Base-by-base conservation (phyloP, 169 alveolate species). In the Amoebophrya sp. region DNA sequence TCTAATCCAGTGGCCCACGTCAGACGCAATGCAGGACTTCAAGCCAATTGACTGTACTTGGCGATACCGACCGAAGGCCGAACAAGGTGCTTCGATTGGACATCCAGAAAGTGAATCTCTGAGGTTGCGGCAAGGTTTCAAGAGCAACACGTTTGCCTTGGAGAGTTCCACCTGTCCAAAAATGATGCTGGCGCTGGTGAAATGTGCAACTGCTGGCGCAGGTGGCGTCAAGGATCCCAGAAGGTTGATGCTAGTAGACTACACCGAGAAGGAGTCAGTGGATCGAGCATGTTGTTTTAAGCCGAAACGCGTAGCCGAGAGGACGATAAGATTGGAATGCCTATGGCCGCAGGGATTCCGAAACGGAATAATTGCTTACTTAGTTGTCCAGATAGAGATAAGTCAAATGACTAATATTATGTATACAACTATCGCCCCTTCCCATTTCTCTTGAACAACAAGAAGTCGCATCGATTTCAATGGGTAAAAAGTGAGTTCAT, bases 51-150 rank as follows among this genome's bases (percentile, higher is more conserved):
- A 65, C 83, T 65, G 83, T 26, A 65, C 83, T 36, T 65, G 83
- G 83, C 83, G n/a, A 36, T 65, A 65, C 83, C 83, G 83, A 36
- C 83, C 83, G 39, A 65, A 65, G 83, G 83, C 38, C 83, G 83
- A 65, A 26, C 33, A 6, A 18, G 0, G 10, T 36, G 12, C 83
- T 10, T 29, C 38, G 39, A 65, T 65, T 36, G 39, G n/a, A 36
- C 83, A 65, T 26, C 83, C 83, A 6, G 83, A 65, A 10, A 6
- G 33, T 6, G 83, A 65, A 65, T 26, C 83, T 6, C 2, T 65
- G 83, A 29, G 83, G 26, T 36, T 65, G 33, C 83, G 83, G 33
- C 83, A 65, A 36, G 83, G 83, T 36, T 65, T 26, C 83, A 65
- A 65, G 83, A 36, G 39, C 38, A 65, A 65, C 26, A 6, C 33